phyloP scores from a whole-genome alignment of 1,139 yeast species.

The Suhomyces bokatorum region DNA sequence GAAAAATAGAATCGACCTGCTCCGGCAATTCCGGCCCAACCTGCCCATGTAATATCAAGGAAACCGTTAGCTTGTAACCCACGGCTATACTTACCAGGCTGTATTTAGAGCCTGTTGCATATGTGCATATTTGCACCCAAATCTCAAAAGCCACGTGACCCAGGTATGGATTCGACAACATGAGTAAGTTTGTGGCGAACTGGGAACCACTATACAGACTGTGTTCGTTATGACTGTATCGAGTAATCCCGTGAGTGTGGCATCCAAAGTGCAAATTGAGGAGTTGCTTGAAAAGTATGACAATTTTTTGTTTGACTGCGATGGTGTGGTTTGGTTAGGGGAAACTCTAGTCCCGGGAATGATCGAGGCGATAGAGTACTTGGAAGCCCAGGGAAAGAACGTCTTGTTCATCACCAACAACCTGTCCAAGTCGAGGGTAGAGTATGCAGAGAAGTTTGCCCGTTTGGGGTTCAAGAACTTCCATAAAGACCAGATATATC shows the following conservation, averaged over 20 bases:
- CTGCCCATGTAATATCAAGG: neutral
- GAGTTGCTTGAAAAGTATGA: constrained; percentile 65
- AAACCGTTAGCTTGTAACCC: neutral
- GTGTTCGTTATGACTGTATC: constrained; percentile 2
- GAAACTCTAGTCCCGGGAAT: constrained; percentile 70
- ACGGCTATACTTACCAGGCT: constrained; percentile 7
- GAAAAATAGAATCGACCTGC: neutral
- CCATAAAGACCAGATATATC: constrained; percentile 33
- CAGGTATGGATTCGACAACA: neutral
- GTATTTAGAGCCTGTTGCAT: constrained; percentile 3
- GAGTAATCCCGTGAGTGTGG: constrained; percentile 5
- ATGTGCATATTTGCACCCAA: constrained; percentile 9
- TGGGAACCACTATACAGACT: neutral
- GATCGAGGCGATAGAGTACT: constrained; percentile 59
- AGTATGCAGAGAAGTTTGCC: constrained; percentile 35
- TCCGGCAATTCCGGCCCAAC: neutral
- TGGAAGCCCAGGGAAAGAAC: constrained; percentile 41
- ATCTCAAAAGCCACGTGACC: constrained; percentile 2
- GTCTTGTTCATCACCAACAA: constrained; percentile 44
- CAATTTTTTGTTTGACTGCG: constrained; percentile 89
- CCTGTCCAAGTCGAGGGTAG: constrained; percentile 37
- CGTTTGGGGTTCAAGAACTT: constrained; percentile 34
- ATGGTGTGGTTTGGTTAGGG: constrained; percentile 92
- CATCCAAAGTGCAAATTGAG: constrained; percentile 30
- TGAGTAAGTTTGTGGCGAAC: constrained; percentile 1